Base-by-base conservation (phyloP, 768 basidiomycete genomes). In the Mycena metata region DNA sequence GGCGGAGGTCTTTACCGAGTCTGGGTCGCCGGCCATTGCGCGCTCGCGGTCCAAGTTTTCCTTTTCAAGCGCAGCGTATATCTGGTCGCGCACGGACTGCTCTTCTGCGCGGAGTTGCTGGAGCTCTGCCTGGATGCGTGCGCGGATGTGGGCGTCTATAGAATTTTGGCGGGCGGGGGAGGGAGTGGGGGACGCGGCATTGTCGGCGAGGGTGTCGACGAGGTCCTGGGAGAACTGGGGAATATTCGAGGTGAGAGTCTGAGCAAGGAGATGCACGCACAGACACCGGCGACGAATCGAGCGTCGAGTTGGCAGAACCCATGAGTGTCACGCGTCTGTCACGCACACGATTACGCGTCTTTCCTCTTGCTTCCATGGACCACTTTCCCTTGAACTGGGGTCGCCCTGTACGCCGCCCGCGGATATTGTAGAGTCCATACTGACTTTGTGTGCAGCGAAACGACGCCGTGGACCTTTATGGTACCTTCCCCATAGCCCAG, bases 341-440 rank as follows among this genome's bases (percentile, higher is more conserved):
- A 64, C 67, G 41, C 50, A 41, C 43, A 64, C n/a, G n/a, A n/a
- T n/a, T 69, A 69, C 67, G 67, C 67, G 68, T 69, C 39, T 39
- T 56, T 45, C 43, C 21, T 50, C 42, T 50, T 43, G 24, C 68
- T 39, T 64, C 71, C 77, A 93, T 94, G 93, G 92, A 94, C 77
- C 93, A 94, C 78, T 92, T 92, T 80, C 91, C 93, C 41, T 89
- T 89, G 39, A 92, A 90, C 83, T 94, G 93, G 93, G 93, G 93
- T 41, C 84, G 90, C 51, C 92, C 91, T 54, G 92, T 92, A 76
- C 73, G 91, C 46, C 33, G 21, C 15, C 19, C 0, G 12, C 5
- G 24, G 1, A 45, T 15, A 5, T 13, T 13, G 0, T 51, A 21
- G 24, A 0, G 5, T 9, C 19, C 10, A 6, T 36, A 0, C 50